These are phyloP conservation scores for Starmerella vitae DNA, from an alignment of 805 yeast genomes.

Conservation along the genomic window DNA sequence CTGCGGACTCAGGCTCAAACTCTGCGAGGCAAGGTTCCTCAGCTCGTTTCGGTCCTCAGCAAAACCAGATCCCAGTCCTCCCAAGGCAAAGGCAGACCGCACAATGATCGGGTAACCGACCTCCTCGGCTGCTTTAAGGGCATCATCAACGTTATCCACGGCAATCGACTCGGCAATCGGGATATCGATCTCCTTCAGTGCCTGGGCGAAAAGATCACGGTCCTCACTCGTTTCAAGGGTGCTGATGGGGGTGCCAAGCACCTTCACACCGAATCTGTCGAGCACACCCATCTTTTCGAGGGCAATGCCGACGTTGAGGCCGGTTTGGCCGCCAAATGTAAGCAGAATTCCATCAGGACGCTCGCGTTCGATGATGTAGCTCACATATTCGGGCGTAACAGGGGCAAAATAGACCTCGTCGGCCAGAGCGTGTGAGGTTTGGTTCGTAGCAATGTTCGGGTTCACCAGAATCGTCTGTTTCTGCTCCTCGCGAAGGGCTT, in stretches of 20 bases:
- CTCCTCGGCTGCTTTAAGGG: conserved; percentile 71
- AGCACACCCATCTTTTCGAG: conserved; percentile 91
- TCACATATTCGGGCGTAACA: conserved; percentile 91
- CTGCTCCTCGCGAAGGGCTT: conserved; percentile 95
- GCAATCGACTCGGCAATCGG: conserved; percentile 97
- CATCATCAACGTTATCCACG: conserved; percentile 85
- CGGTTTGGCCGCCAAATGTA: conserved; percentile 99
- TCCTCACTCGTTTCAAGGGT: conserved; percentile 95
- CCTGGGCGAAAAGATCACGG: conserved; percentile 90
- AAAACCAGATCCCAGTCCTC: conserved; percentile 96
- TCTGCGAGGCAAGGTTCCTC: conserved; percentile 75
- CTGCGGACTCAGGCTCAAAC: conserved; percentile 84
- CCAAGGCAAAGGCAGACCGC: conserved; percentile 92
- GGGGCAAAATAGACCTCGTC: conserved; percentile 93
- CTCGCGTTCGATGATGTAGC: conserved; percentile 89
- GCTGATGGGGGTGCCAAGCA: conserved; percentile 91
- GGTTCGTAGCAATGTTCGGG: conserved; percentile 96
- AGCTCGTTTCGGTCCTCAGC: conserved; percentile 75
- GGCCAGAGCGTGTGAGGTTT: conserved; percentile 87
- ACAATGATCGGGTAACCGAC: conserved; percentile 95
- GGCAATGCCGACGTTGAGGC: conserved; percentile 87
- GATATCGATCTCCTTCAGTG: conserved; percentile 84
- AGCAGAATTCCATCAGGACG: conserved; percentile 89
- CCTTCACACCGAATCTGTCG: conserved; percentile 81
- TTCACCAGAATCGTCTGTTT: conserved; percentile 90